Evolutionary conservation across 768 basidiomycete genomes (phyloP).

Genomic region (Cantharellus anzutake): DNA sequence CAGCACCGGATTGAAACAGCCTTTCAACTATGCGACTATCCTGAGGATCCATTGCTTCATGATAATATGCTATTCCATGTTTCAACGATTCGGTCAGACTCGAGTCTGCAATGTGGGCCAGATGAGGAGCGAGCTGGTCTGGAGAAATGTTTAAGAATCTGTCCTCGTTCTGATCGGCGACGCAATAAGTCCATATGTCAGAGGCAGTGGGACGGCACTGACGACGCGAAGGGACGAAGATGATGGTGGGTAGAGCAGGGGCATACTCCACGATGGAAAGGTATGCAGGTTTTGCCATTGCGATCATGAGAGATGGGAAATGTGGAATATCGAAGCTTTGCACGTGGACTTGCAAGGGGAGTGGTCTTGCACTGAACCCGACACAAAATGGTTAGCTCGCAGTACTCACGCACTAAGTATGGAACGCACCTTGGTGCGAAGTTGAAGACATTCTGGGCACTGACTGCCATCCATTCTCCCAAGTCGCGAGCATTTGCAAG

Average conservation of each 20-base stretch:
- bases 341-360: slow-evolving; percentile 93
- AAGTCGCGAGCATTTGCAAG: slow-evolving; percentile 90
- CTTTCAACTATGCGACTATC: slow-evolving; percentile 90
- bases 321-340: slow-evolving; percentile 95
- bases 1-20: slow-evolving; percentile 82
- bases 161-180: slow-evolving; percentile 67
- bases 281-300: slow-evolving; percentile 98
- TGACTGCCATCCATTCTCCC: slow-evolving; percentile 94
- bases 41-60: slow-evolving; percentile 79
- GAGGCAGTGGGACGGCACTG: slow-evolving; percentile 91
- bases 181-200: slow-evolving; percentile 74
- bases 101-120: slow-evolving; percentile 66
- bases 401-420: neutral
- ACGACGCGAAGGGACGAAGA: slow-evolving; percentile 83
- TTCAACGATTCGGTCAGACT: slow-evolving; percentile 61
- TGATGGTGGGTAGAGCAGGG: slow-evolving; percentile 65
- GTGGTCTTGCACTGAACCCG: slow-evolving; percentile 65
- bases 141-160: slow-evolving; percentile 81
- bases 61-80: slow-evolving; percentile 88
- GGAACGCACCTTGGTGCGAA: slow-evolving; percentile 65
- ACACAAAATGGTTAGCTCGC: slow-evolving; percentile 4
- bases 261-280: slow-evolving; percentile 82
- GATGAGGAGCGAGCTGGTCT: slow-evolving; percentile 66
- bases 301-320: slow-evolving; percentile 95
- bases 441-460: slow-evolving; percentile 91